phyloP scores from a whole-genome alignment of 768 basidiomycete species.

The Leccinum rimulosum region DNA sequence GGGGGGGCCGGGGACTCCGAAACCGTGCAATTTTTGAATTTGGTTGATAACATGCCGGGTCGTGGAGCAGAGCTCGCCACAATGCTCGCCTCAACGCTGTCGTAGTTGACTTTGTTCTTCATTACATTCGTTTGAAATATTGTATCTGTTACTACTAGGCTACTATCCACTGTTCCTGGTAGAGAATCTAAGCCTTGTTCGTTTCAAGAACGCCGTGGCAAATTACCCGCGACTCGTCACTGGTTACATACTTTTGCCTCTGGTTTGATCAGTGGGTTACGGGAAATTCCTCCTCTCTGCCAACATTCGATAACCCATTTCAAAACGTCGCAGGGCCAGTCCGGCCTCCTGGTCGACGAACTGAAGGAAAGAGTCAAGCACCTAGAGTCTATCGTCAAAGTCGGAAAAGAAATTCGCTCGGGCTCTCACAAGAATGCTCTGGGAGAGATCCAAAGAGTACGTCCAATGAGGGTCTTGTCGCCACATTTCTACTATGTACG shows the following conservation, averaged over 20 bases:
- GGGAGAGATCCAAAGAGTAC: neutral
- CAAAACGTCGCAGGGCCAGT: conserved; percentile 22
- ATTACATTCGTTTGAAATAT: no score
- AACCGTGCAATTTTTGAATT: no score
- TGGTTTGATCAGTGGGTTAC: conserved; percentile 53
- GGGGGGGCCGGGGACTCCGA: no score
- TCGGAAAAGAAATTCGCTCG: conserved; percentile 32
- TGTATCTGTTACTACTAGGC: no score
- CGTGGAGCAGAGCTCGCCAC: no score
- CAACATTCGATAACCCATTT: conserved; percentile 48
- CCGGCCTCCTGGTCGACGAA: conserved; percentile 34
- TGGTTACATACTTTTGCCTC: conserved; percentile 38
- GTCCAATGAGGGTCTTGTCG: conserved; percentile 35
- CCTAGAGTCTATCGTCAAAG: conserved; percentile 44
- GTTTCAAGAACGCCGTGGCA: conserved; percentile 55
- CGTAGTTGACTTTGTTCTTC: no score
- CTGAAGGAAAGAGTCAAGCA: conserved; percentile 33
- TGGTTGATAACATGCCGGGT: no score
- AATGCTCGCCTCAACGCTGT: no score
- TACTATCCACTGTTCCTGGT: no score
- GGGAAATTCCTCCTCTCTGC: conserved; percentile 36
- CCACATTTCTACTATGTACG: conserved; percentile 39
- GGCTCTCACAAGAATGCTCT: neutral
- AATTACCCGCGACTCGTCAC: conserved; percentile 43
- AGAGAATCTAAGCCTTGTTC: conserved; percentile 34